Evolutionary conservation across 768 basidiomycete species (phyloP).

Genomic region (Termitomyces sp.): DNA sequence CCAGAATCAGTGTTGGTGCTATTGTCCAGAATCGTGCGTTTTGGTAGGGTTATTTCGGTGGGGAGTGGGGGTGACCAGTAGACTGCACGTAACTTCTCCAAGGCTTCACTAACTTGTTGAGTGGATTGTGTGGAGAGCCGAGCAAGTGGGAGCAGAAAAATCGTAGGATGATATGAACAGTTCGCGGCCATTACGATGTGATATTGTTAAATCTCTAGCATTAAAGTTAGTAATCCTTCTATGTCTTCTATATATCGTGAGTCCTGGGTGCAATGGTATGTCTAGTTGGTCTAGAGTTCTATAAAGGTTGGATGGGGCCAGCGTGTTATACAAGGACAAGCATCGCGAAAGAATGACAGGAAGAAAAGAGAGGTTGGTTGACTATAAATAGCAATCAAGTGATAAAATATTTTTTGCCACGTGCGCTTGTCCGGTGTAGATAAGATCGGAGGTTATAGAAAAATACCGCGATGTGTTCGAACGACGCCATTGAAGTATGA

Average conservation of each 20-base stretch:
- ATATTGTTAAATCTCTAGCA: conserved; percentile 1
- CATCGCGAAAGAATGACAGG: conserved; percentile 27
- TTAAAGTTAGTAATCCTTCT: conserved; percentile 9
- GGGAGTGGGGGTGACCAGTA: conserved; percentile 42
- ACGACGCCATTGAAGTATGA: conserved; percentile 34
- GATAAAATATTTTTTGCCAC: conserved; percentile 12
- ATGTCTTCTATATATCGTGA: conserved; percentile 8
- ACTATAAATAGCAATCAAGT: conserved; percentile 6
- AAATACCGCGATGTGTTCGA: conserved; percentile 19
- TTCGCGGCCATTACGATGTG: conserved; percentile 13
- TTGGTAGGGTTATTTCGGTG: conserved; percentile 23
- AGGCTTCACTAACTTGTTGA: conserved; percentile 30
- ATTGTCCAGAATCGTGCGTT: conserved; percentile 26
- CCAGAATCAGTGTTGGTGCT: conserved; percentile 63
- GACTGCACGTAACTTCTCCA: conserved; percentile 41
- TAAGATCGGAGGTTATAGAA: conserved; percentile 4
- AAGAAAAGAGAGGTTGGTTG: background rate
- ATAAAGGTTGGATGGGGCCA: conserved; percentile 26
- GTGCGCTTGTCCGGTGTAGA: conserved; percentile 4
- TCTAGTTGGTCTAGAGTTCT: conserved; percentile 8
- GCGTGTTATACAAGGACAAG: conserved; percentile 47
- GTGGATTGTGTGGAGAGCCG: conserved; percentile 31
- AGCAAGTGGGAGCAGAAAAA: conserved; percentile 54
- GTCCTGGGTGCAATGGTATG: conserved; percentile 1
- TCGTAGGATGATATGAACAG: conserved; percentile 20